These are phyloP conservation scores for Heimioporus sp. DNA, from an alignment of 768 basidiomycete genomes.

Conservation along the genomic window DNA sequence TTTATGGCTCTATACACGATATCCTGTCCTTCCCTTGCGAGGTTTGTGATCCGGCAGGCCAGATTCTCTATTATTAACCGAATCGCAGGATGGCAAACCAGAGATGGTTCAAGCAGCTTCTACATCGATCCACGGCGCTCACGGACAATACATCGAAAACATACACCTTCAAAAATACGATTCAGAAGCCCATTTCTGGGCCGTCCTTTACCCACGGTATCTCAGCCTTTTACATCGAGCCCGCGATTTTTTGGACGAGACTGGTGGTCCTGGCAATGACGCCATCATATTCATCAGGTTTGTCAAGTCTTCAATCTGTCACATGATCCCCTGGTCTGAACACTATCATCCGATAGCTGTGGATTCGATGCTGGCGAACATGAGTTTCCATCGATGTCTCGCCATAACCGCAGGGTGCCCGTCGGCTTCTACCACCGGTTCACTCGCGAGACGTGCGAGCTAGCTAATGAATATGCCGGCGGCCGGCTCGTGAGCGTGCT, in stretches of 20 bases:
- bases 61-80: not conserved
- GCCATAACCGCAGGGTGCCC: conserved; percentile 89
- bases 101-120: conserved; percentile 85
- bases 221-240: conserved; percentile 63
- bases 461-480: conserved; percentile 62
- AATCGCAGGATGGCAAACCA: conserved; percentile 71
- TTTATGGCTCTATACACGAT: conserved; percentile 94
- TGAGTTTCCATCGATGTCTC: conserved; percentile 87
- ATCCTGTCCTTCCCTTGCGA: conserved; percentile 92
- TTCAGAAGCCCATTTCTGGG: conserved; percentile 10
- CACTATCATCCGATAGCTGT: conserved; percentile 48
- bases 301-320: conserved; percentile 2
- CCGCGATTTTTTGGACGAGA: conserved; percentile 63
- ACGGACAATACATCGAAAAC: conserved; percentile 25
- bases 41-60: conserved; percentile 36
- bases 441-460: conserved; percentile 60
- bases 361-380: conserved; percentile 96
- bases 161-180: conserved; percentile 11
- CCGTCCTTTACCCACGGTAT: conserved; percentile 65
- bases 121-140: conserved; percentile 11
- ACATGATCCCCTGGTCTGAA: not conserved
- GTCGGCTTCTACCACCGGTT: conserved; percentile 84
- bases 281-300: conserved; percentile 87
- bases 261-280: conserved; percentile 63
- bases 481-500: conserved; percentile 85